Conservation (phyloP, 2,329 filamentous ascomycete species). For the Phialophora macrospora region DNA sequence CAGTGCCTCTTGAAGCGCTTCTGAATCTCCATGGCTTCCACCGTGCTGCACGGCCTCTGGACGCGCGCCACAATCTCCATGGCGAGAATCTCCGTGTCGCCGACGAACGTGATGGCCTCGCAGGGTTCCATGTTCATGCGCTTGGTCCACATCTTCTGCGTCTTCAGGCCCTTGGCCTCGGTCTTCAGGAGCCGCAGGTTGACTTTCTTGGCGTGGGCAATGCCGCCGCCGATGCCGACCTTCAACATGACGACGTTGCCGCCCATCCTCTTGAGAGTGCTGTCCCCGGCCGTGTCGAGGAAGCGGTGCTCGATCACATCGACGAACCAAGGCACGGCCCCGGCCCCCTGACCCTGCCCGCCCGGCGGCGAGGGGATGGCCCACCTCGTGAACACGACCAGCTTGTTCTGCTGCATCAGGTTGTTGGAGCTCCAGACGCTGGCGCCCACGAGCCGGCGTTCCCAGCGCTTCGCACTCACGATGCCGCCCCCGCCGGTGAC, state of each 20-base stretch:
- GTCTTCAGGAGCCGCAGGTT: neutral
- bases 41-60: neutral
- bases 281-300: neutral
- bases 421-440: neutral
- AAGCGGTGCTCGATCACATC: conserved; percentile 4
- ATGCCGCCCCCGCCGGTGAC: neutral
- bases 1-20: conserved; percentile 4
- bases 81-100: neutral
- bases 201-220: neutral
- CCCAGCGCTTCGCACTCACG: conserved; percentile 6
- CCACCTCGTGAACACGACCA: conserved; percentile 9
- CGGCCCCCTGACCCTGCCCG: neutral
- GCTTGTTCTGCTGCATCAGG: conserved; percentile 3
- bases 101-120: conserved; percentile 4
- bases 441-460: neutral
- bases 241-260: conserved; percentile 5
- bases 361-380: neutral
- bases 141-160: conserved; percentile 4
- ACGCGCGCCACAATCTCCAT: conserved; percentile 9
- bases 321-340: conserved; percentile 5
- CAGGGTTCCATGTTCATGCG: neutral
- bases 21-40: conserved; percentile 1
- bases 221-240: conserved; percentile 7
- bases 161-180: conserved; percentile 6
- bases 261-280: neutral